Percentiles rank a stretch among this genome's conserved stretches.
Evolutionary conservation across 1,284 basidiomycete genomes (phyloP).

Genomic region (Peniophora sp.): DNA sequence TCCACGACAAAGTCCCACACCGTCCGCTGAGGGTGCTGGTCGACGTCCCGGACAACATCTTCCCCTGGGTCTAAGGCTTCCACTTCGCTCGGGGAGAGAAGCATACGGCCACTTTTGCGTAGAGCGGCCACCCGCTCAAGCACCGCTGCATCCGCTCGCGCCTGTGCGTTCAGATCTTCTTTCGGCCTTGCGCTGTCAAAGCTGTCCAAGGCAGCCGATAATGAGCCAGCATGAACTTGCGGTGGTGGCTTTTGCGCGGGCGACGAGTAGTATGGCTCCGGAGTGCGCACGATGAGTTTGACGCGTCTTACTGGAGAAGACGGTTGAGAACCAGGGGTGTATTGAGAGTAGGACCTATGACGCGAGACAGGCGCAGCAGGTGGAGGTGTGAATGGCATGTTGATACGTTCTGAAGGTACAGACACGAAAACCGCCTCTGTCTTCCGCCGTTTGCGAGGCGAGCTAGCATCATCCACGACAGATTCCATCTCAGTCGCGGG

Average conservation of each 20-base stretch:
- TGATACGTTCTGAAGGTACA: constrained; percentile 2
- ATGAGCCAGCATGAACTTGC: constrained; percentile 43
- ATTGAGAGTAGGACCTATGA: background rate
- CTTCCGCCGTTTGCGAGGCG: constrained; percentile 20
- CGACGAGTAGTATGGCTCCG: constrained; percentile 52
- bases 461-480: background rate
- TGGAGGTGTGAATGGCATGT: background rate
- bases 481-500: background rate
- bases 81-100: constrained; percentile 11
- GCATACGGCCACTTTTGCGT: constrained; percentile 28
- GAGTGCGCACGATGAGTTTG: constrained; percentile 60
- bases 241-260: constrained; percentile 57
- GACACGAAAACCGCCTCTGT: constrained; percentile 8
- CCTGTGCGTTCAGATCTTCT: constrained; percentile 34
- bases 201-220: constrained; percentile 51
- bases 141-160: constrained; percentile 40
- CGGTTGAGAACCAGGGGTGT: constrained; percentile 16
- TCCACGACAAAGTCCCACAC: constrained; percentile 51
- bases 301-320: constrained; percentile 38
- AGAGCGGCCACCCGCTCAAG: constrained; percentile 47
- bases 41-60: constrained; percentile 1
- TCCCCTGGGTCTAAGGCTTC: constrained; percentile 3
- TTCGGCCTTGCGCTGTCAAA: constrained; percentile 40
- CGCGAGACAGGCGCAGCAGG: background rate
- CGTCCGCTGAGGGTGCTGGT: constrained; percentile 7